Evolutionary conservation across 2,329 filamentous ascomycete genomes (phyloP).

Genomic region (Neospermospora avenae): DNA sequence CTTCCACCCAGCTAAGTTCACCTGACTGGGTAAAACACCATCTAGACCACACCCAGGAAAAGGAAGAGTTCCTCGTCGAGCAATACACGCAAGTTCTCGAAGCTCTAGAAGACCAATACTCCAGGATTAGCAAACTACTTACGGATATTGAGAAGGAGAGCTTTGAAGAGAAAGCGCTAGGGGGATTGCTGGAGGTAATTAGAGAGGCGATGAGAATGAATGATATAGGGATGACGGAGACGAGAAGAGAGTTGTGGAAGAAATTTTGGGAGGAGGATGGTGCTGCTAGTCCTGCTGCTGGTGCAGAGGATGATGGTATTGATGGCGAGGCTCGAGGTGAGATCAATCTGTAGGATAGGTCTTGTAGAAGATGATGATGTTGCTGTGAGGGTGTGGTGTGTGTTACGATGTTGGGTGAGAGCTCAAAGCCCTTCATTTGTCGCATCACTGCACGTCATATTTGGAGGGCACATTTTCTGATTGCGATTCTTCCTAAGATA

Average conservation of each 20-base stretch:
- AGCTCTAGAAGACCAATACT: constrained; percentile 2
- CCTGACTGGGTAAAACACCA: background rate
- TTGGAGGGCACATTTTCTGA: too few species aligned
- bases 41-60: background rate
- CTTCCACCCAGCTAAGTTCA: background rate
- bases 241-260: constrained; percentile 1
- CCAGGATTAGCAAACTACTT: background rate
- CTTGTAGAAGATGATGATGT: too few species aligned
- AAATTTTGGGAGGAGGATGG: background rate
- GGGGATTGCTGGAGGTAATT: background rate
- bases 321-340: too few species aligned
- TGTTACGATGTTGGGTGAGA: too few species aligned
- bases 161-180: constrained; percentile 4
- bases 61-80: constrained; percentile 6
- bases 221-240: constrained; percentile 1
- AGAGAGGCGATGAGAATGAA: constrained; percentile 4
- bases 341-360: too few species aligned
- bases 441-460: too few species aligned
- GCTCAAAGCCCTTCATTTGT: too few species aligned
- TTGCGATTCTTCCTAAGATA: too few species aligned
- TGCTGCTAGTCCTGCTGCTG: background rate
- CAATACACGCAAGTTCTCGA: constrained; percentile 8
- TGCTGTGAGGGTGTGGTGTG: too few species aligned
- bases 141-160: background rate
- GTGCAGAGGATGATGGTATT: too few species aligned